phyloP scores from a whole-genome alignment of 352 stramenopile genomes.

The Pythium dissimile region DNA sequence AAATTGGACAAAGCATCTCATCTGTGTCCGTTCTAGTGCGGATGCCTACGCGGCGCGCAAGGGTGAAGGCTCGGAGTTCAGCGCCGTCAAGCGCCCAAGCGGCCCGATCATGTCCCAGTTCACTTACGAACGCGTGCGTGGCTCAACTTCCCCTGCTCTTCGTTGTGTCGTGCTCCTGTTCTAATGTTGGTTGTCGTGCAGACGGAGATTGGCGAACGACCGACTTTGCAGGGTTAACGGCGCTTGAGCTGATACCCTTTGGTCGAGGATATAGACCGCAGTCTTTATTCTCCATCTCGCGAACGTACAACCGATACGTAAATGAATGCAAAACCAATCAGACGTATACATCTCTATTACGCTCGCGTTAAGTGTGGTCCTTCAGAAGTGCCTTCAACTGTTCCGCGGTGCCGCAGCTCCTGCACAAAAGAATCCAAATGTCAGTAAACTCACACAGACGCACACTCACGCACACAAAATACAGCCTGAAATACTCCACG shows the following conservation, averaged over 20 bases:
- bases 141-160: too few species aligned
- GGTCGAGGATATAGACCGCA: too few species aligned
- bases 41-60: conserved; percentile 56
- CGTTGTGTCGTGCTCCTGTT: background rate
- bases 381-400: conserved; percentile 53
- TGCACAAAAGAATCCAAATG: conserved; percentile 18
- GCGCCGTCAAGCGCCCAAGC: conserved; percentile 41
- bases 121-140: conserved; percentile 49
- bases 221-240: conserved; percentile 32
- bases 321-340: conserved; percentile 9
- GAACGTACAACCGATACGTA: background rate
- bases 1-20: background rate
- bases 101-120: conserved; percentile 42
- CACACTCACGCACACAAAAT: background rate
- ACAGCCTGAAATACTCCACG: background rate
- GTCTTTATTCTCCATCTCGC: background rate
- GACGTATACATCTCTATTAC: conserved; percentile 10
- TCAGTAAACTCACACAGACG: background rate
- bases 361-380: background rate
- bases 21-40: conserved; percentile 25
- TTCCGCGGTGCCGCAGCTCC: conserved; percentile 54
- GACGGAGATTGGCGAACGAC: conserved; percentile 60
- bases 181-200: conserved; percentile 3
- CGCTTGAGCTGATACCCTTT: too few species aligned
- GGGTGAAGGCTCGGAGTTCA: conserved; percentile 36